Evolutionary conservation across 1,139 yeast genomes (phyloP).

Genomic region (Saccharomyces uvarum): DNA sequence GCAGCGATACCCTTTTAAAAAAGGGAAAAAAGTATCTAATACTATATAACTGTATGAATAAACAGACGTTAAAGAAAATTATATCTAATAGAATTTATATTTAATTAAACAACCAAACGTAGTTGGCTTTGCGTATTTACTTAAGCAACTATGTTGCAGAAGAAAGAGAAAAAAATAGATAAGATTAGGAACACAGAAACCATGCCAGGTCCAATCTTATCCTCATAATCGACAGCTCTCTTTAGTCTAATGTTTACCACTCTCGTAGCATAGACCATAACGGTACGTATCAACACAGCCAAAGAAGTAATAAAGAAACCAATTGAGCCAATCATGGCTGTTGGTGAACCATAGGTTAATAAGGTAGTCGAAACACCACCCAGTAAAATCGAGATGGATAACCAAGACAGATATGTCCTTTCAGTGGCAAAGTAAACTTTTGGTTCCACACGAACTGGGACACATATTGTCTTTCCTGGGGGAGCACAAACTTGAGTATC

Average conservation of each 20-base stretch:
- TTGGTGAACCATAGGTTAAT: constrained; percentile 58
- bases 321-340: constrained; percentile 71
- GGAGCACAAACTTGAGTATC: constrained; percentile 62
- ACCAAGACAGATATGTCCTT: constrained; percentile 72
- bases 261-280: constrained; percentile 71
- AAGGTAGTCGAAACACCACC: constrained; percentile 69
- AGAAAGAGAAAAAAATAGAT: constrained; percentile 66
- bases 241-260: constrained; percentile 75
- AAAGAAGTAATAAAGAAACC: constrained; percentile 85
- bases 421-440: constrained; percentile 81
- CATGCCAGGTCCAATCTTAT: constrained; percentile 77
- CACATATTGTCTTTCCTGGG: constrained; percentile 64
- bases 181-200: constrained; percentile 68
- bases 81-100: background rate
- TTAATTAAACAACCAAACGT: background rate
- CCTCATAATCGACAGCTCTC: constrained; percentile 79
- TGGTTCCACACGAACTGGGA: constrained; percentile 77
- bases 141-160: constrained; percentile 28
- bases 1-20: background rate
- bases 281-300: constrained; percentile 64
- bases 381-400: constrained; percentile 62
- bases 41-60: too few relatives aligned
- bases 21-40: background rate
- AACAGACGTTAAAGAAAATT: background rate
- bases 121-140: background rate